These are phyloP conservation scores for Cucumis cinereus DNA, from an alignment of 306 rosid species.

Conservation along the genomic window DNA sequence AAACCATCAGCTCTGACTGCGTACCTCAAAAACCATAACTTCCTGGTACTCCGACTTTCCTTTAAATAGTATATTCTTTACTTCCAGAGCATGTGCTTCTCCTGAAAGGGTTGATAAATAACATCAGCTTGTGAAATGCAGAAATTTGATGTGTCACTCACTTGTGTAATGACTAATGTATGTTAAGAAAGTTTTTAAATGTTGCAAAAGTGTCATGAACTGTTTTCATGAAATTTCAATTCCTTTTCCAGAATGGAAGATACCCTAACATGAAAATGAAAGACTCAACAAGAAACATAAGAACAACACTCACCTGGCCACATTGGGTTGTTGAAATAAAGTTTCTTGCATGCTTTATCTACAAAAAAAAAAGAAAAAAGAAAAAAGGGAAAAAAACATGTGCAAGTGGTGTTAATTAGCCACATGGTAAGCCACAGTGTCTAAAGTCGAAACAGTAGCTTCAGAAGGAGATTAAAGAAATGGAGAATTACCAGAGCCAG, in stretches of 20 bases:
- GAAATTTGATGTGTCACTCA: neutral
- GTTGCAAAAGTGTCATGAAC: neutral
- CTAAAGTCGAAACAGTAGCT: neutral
- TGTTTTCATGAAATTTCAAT: neutral
- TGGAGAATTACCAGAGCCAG: conserved; percentile 48
- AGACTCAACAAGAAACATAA: neutral
- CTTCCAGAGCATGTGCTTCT: conserved; percentile 83
- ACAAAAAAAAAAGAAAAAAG: neutral
- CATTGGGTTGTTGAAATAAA: conserved; percentile 95
- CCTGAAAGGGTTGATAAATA: conserved; percentile 24
- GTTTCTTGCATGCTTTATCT: conserved; percentile 36
- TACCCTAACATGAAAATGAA: neutral
- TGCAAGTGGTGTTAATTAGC: neutral
- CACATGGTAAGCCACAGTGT: neutral
- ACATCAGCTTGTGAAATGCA: neutral
- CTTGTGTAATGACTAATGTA: neutral
- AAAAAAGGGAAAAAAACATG: neutral
- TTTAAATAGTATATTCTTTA: conserved; percentile 51
- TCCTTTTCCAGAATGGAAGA: neutral
- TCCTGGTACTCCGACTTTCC: conserved; percentile 82
- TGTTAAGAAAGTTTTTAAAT: neutral
- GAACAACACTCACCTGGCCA: conserved; percentile 64
- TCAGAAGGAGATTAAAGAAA: neutral
- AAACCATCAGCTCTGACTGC: neutral
- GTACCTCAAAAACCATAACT: conserved; percentile 84